These are phyloP conservation scores for Penicillium alfredii DNA, from an alignment of 495 filamentous ascomycete genomes.

Conservation along the genomic window DNA sequence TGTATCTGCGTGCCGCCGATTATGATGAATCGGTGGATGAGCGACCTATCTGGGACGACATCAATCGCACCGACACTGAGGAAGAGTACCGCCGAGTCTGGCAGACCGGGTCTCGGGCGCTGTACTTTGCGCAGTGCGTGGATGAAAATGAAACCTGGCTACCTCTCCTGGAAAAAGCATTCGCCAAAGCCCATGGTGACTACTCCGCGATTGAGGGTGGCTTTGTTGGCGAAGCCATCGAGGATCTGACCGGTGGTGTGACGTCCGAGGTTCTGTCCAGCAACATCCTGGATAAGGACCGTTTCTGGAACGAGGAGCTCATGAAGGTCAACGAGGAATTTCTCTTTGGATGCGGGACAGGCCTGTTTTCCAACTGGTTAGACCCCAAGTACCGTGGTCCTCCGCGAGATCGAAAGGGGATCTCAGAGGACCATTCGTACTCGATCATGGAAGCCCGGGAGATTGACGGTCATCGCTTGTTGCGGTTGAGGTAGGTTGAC, in stretches of 20 bases:
- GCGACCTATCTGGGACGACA: constrained; percentile 63
- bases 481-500: constrained; percentile 55
- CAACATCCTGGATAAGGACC: constrained; percentile 81
- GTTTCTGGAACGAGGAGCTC: constrained; percentile 84
- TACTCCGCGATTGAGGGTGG: constrained; percentile 80
- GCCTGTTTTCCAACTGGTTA: constrained; percentile 54
- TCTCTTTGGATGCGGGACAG: constrained; percentile 77
- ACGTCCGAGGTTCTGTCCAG: constrained; percentile 73
- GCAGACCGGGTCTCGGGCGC: constrained; percentile 68
- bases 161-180: constrained; percentile 90
- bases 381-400: constrained; percentile 32
- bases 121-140: constrained; percentile 84
- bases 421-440: constrained; percentile 79
- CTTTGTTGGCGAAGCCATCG: constrained; percentile 80
- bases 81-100: constrained; percentile 70
- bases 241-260: constrained; percentile 90
- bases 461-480: constrained; percentile 64
- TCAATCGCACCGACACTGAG: constrained; percentile 64
- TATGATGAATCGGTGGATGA: constrained; percentile 69
- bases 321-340: constrained; percentile 82
- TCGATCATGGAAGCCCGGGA: constrained; percentile 80
- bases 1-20: constrained; percentile 77
- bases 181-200: constrained; percentile 91
- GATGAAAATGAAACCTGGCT: constrained; percentile 91
- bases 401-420: constrained; percentile 58